Evolutionary conservation across 2,329 filamentous ascomycete species (phyloP).

Genomic region (Pseudogymnoascus sp.): DNA sequence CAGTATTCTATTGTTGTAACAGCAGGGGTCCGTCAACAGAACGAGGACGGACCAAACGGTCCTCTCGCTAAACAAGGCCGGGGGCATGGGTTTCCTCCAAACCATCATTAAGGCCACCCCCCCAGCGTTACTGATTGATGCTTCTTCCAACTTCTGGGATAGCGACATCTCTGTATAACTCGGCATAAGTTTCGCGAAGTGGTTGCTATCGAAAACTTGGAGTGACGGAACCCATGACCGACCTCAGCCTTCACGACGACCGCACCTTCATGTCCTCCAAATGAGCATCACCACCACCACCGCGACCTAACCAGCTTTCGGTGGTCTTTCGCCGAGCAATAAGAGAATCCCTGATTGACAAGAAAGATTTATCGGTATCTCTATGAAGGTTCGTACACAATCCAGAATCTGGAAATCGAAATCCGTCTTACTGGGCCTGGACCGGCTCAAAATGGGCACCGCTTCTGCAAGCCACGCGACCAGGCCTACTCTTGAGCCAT

Average conservation of each 20-base stretch:
- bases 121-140: slow-evolving; percentile 5
- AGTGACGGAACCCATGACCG: not conserved
- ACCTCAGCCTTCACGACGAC: not conserved
- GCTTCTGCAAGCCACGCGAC: slow-evolving; percentile 1
- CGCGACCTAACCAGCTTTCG: slow-evolving; percentile 9
- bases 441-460: not conserved
- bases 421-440: not conserved
- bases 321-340: slow-evolving; percentile 6
- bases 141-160: not conserved
- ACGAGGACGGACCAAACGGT: slow-evolving; percentile 1
- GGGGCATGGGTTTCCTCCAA: slow-evolving; percentile 7
- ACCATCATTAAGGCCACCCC: slow-evolving; percentile 8
- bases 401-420: not conserved
- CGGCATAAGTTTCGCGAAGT: slow-evolving; percentile 7
- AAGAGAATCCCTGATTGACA: slow-evolving; percentile 4
- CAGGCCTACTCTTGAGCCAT: not conserved
- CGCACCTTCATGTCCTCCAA: slow-evolving; percentile 8
- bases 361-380: not conserved
- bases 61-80: slow-evolving; percentile 3
- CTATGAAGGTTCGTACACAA: slow-evolving; percentile 6
- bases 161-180: slow-evolving; percentile 4
- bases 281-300: slow-evolving; percentile 9
- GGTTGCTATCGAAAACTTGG: not conserved
- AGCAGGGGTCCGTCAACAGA: slow-evolving; percentile 5
- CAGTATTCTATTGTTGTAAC: not conserved